Conservation (phyloP, 179 eudicot species). For the Corrigiola litoralis region DNA sequence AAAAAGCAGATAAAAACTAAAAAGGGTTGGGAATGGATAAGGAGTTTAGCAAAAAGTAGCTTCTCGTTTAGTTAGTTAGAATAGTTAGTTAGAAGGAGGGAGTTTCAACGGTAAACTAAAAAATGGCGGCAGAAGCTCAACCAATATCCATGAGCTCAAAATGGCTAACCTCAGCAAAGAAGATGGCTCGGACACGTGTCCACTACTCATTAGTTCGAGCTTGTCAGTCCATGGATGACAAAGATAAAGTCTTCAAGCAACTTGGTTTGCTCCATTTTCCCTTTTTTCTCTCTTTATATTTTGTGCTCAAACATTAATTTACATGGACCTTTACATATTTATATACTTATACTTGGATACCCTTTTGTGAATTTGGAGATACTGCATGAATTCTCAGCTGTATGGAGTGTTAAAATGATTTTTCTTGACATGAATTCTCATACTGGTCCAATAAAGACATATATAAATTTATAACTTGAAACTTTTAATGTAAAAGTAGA, state of each 20-base stretch:
- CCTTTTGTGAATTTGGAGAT: too few species aligned
- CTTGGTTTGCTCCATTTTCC: constrained; percentile 41
- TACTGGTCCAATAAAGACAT: too few species aligned
- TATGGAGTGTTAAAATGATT: too few species aligned
- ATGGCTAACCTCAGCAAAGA: constrained; percentile 25
- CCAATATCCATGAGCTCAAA: constrained; percentile 16
- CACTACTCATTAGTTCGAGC: constrained; percentile 37
- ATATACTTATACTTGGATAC: too few species aligned
- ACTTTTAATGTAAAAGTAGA: too few species aligned
- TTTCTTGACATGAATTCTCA: too few species aligned
- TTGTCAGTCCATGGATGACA: constrained; percentile 53
- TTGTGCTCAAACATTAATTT: too few species aligned
- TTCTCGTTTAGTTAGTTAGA: background rate
- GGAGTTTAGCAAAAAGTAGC: background rate
- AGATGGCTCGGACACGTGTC: constrained; percentile 4
- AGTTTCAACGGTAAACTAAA: background rate
- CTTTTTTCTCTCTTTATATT: constrained; percentile 3
- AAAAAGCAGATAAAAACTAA: background rate
- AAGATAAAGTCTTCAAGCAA: constrained; percentile 55
- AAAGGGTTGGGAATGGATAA: background rate
- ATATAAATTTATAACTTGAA: too few species aligned
- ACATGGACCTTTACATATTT: too few species aligned
- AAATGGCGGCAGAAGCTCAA: constrained; percentile 30
- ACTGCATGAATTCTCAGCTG: too few species aligned
- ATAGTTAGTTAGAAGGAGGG: too few species aligned